Evolutionary conservation across 257 asterid genomes (phyloP).

Genomic region (Nicotiana attenuata): DNA sequence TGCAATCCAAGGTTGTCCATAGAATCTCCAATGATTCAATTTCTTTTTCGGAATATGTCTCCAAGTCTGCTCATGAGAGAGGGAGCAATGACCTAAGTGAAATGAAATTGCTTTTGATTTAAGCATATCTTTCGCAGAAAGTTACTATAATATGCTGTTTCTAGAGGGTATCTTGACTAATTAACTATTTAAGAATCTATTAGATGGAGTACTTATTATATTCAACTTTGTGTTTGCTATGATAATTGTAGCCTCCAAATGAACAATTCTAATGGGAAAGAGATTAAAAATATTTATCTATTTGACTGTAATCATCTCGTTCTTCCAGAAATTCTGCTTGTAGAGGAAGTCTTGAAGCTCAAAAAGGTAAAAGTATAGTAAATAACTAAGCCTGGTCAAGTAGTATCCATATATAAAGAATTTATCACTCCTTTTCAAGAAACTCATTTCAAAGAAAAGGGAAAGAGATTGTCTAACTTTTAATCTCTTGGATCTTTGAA

Average conservation of each 20-base stretch:
- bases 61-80: background rate
- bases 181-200: background rate
- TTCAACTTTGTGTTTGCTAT: too few species aligned
- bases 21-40: background rate
- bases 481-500: too few species aligned
- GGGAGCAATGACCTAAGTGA: background rate
- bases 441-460: background rate
- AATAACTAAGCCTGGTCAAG: too few species aligned
- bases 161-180: background rate
- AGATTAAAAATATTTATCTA: background rate
- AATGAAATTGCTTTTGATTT: background rate
- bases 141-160: background rate
- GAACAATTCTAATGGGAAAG: background rate
- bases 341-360: background rate
- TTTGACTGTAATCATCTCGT: background rate
- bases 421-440: background rate
- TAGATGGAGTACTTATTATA: too few species aligned
- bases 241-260: background rate
- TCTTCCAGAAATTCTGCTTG: background rate
- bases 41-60: background rate
- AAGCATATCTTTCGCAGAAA: conserved; percentile 8
- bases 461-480: background rate
- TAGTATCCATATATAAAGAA: background rate
- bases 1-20: background rate
- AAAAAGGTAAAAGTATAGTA: background rate